A percentile compares a stretch with the other conserved stretches of the same genome.
phyloP scores from a whole-genome alignment of 176 grass and related monocot species.

The Eremochloa ophiuroides region DNA sequence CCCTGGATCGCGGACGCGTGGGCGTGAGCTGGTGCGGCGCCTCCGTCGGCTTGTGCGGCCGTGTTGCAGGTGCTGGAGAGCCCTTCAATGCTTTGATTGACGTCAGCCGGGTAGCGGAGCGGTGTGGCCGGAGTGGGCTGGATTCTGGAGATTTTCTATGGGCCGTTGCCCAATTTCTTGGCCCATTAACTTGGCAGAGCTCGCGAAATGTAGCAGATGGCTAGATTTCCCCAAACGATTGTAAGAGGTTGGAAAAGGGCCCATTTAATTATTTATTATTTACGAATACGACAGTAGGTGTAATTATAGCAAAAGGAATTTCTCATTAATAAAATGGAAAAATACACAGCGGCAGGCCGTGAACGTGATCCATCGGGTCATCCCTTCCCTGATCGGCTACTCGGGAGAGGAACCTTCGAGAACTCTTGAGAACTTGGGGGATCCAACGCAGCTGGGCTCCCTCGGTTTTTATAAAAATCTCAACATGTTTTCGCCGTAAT shows the following conservation, averaged over 20 bases:
- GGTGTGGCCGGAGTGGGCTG: background rate
- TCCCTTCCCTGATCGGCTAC: background rate
- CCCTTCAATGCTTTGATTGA: conserved; percentile 5
- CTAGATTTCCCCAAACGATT: background rate
- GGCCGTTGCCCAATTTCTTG: background rate
- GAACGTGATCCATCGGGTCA: conserved; percentile 29
- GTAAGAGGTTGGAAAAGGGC: background rate
- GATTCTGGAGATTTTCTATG: background rate
- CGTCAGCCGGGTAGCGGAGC: background rate
- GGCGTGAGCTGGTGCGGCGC: conserved; percentile 36
- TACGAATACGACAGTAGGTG: background rate
- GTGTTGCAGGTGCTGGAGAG: background rate
- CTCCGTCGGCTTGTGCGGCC: conserved; percentile 30
- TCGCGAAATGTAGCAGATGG: background rate
- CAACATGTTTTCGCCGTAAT: conserved; percentile 8
- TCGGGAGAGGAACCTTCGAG: conserved; percentile 43
- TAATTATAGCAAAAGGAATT: no score
- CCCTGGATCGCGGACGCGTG: conserved; percentile 46
- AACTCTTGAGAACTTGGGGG: conserved; percentile 39
- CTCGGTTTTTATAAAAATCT: conserved; percentile 60
- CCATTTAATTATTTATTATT: accelerated
- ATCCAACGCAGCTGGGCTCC: background rate
- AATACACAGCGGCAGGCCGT: conserved; percentile 21
- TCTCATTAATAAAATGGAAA: background rate
- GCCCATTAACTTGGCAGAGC: background rate